Percentiles rank a stretch among this genome's conserved stretches.
Evolutionary conservation across 345 rosid species (phyloP).

Genomic region (Orychophragmus violaceus): DNA sequence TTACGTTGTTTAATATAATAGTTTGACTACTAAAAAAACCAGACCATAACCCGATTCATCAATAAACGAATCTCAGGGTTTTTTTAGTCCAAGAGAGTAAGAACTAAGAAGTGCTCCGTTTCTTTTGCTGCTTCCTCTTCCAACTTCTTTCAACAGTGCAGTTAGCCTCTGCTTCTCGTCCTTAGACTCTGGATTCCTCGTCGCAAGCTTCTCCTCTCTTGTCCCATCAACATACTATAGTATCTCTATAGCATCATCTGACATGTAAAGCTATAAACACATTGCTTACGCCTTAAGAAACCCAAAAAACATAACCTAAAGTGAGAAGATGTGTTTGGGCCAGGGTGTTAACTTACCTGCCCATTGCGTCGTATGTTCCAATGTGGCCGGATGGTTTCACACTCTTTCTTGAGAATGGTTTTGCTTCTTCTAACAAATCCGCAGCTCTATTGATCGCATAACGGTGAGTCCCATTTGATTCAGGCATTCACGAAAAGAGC

Average conservation of each 20-base stretch:
- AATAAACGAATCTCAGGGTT: slow-evolving; percentile 31
- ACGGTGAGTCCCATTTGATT: slow-evolving; percentile 92
- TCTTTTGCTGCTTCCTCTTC: slow-evolving; percentile 64
- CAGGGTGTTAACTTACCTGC: slow-evolving; percentile 62
- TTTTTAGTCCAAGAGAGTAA: slow-evolving; percentile 63
- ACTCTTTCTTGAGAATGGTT: slow-evolving; percentile 69
- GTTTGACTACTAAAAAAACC: no score
- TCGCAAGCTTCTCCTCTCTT: slow-evolving; percentile 97
- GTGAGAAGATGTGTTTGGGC: neutral
- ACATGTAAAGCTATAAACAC: slow-evolving; percentile 37
- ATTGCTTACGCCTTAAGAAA: neutral
- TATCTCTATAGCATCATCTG: slow-evolving; percentile 86
- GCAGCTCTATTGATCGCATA: slow-evolving; percentile 80
- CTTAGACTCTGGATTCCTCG: slow-evolving; percentile 82
- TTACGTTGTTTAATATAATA: no score
- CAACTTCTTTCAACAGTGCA: slow-evolving; percentile 81
- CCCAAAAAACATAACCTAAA: neutral
- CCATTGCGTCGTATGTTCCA: slow-evolving; percentile 97
- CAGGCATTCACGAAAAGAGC: slow-evolving; percentile 73
- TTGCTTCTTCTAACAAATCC: slow-evolving; percentile 88
- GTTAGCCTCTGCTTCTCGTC: slow-evolving; percentile 71
- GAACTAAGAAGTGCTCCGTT: slow-evolving; percentile 61
- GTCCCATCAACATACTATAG: slow-evolving; percentile 72
- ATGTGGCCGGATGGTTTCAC: slow-evolving; percentile 83
- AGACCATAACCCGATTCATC: slow-evolving; percentile 23